Percentiles rank a stretch among this genome's conserved stretches.
These are phyloP conservation scores for Taiozyma sp. DNA, from an alignment of 1,139 yeast genomes.

Conservation along the genomic window DNA sequence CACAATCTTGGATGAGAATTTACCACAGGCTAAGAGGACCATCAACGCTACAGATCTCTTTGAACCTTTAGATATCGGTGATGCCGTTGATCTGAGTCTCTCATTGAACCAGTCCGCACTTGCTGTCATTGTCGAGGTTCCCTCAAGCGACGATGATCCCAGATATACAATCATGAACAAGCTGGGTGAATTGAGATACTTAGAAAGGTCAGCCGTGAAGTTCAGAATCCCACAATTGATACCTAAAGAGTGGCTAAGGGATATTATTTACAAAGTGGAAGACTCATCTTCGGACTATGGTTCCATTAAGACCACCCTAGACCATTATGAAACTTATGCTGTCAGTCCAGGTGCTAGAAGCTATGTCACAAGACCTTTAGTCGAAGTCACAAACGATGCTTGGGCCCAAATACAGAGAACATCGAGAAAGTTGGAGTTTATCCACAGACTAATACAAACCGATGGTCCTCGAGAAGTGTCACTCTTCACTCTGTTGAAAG, in stretches of 20 bases:
- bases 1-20: neutral
- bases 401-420: slow-evolving; percentile 32
- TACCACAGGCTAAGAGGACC: neutral
- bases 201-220: slow-evolving; percentile 40
- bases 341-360: slow-evolving; percentile 26
- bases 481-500: slow-evolving; percentile 41
- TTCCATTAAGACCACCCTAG: slow-evolving; percentile 25
- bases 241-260: slow-evolving; percentile 33
- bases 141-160: slow-evolving; percentile 36
- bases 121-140: slow-evolving; percentile 41
- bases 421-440: slow-evolving; percentile 41
- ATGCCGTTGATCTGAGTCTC: slow-evolving; percentile 36
- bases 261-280: slow-evolving; percentile 27
- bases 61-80: slow-evolving; percentile 37
- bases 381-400: slow-evolving; percentile 26
- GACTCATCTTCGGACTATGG: slow-evolving; percentile 27
- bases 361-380: slow-evolving; percentile 19
- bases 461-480: slow-evolving; percentile 47
- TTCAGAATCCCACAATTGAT: slow-evolving; percentile 53
- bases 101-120: slow-evolving; percentile 31
- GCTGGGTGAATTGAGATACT: slow-evolving; percentile 52
- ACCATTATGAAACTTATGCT: slow-evolving; percentile 20
- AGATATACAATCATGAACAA: slow-evolving; percentile 51
- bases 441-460: slow-evolving; percentile 50
- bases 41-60: slow-evolving; percentile 10